Evolutionary conservation across 225 moss, liverwort and hornwort genomes (phyloP).

Genomic region (Bryoerythrophyllum caledonicum): DNA sequence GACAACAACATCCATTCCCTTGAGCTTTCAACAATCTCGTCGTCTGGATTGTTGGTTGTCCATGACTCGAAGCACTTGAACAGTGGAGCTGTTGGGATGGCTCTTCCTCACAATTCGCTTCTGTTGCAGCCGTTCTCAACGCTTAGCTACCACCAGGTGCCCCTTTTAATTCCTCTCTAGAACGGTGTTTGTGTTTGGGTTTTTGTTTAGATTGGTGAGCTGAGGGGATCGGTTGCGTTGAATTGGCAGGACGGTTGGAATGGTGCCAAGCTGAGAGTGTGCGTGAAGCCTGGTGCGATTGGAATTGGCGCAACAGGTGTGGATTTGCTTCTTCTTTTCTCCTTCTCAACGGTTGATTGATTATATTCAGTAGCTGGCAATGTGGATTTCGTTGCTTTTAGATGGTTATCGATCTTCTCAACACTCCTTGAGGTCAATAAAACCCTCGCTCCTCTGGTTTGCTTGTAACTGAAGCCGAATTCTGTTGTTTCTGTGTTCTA

Average conservation of each 20-base stretch:
- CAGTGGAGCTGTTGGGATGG: slow-evolving; percentile 30
- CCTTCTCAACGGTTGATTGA: neutral
- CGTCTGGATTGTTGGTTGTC: neutral
- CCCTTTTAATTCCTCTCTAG: neutral
- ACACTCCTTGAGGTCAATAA: neutral
- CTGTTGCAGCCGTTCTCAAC: slow-evolving; percentile 24
- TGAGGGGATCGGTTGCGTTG: no score
- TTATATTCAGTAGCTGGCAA: neutral
- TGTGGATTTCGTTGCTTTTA: neutral
- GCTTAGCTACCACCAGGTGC: slow-evolving; percentile 23
- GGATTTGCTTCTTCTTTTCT: neutral
- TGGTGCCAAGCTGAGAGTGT: slow-evolving; percentile 27
- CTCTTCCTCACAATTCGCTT: slow-evolving; percentile 28
- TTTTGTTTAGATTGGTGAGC: neutral
- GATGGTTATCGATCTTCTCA: neutral
- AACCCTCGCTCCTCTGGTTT: neutral
- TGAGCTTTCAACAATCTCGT: neutral
- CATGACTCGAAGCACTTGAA: neutral
- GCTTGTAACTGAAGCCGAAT: slow-evolving; percentile 1
- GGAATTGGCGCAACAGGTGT: slow-evolving; percentile 32
- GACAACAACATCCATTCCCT: neutral
- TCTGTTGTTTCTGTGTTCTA: neutral
- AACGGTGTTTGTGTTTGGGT: neutral
- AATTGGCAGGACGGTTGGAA: slow-evolving; percentile 16
- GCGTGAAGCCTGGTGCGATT: slow-evolving; percentile 2